Percentiles rank a stretch among this genome's conserved stretches.
These are phyloP conservation scores for Didymella sp. DNA, from an alignment of 2,329 filamentous ascomycete genomes.

Conservation along the genomic window DNA sequence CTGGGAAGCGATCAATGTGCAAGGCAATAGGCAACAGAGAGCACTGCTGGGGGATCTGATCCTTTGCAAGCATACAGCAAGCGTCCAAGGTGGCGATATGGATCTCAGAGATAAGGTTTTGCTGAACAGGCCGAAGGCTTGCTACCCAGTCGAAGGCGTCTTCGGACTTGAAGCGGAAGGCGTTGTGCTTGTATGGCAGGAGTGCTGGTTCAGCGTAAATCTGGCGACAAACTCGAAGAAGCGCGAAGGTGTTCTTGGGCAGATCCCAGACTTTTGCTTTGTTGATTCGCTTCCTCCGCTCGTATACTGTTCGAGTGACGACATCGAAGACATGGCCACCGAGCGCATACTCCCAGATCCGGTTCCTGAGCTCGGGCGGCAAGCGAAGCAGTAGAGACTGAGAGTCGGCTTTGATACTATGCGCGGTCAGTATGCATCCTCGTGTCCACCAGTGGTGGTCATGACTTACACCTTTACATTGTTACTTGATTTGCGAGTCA, in stretches of 20 bases:
- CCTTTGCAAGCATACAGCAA: neutral
- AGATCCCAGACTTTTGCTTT: neutral
- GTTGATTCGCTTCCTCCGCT: neutral
- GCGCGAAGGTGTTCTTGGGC: neutral
- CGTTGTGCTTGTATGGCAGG: neutral
- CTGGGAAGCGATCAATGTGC: neutral
- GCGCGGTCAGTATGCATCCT: neutral
- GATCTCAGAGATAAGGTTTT: neutral
- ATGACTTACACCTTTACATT: neutral
- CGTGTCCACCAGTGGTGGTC: neutral
- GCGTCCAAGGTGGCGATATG: neutral
- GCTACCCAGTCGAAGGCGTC: neutral
- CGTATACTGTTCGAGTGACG: neutral
- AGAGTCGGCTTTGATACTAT: neutral
- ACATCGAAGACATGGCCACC: conserved; percentile 3
- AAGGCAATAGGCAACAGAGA: neutral
- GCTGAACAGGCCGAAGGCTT: neutral
- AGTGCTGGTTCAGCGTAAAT: conserved; percentile 20
- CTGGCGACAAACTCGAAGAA: conserved; percentile 15
- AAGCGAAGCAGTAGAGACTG: conserved; percentile 14
- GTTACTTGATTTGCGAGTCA: neutral
- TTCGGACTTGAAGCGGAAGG: neutral
- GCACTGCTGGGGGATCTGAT: neutral
- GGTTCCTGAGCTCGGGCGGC: conserved; percentile 13
- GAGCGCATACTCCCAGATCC: conserved; percentile 11